Evolutionary conservation across 2,329 filamentous ascomycete genomes (phyloP), one percentile per base, ranked within the genome.

Genomic region (Pseudogymnoascus sp.): DNA sequence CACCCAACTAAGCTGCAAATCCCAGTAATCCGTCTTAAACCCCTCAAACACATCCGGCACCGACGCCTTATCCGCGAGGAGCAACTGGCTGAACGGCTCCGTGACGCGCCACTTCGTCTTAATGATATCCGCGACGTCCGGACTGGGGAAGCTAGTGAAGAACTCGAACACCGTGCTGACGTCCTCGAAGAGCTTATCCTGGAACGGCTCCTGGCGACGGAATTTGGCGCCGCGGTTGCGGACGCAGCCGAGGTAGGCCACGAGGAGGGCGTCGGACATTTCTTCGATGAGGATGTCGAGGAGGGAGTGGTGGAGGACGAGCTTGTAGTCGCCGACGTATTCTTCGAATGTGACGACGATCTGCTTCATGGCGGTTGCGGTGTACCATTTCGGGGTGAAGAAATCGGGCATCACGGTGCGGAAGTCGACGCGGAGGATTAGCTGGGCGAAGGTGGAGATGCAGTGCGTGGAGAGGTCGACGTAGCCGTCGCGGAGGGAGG

Each of bases 271-370:
- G 77, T 97, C 91, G 65, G 92, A 88, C 62, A 99, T 86, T 74
- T 96, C 93, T 76, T 97, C 93, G 72, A 96, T 87, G 68, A 99
- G 88, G 70, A 97, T 92, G 73, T 97, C 93, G 63, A 90, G 86
- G 5, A 97, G 84, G 3, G 90, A 92, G 68, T 91, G 88, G 77
- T 97, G 91, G 31, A 97, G 83, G 18, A 96, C 89, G 61, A 85
- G 81, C 65, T 86, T 84, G 79, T 97, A 97, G 77, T 99, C 93
- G 71, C 83, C 78, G 69, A 97, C 84, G 77, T 99, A 99, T 77
- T 97, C 95, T 69, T 96, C 91, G 73, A 99, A 93, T 0, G 95
- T 99, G 25, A 89, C 91, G 56, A 92, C 89, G 80, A 99, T 96
- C 70, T 93, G 91, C 71, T 92, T 92, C 86, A 99, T 93, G 63